Evolutionary conservation across 1,284 basidiomycete genomes (phyloP), one percentile per base, ranked within the genome.

Genomic region (Bjerkandera adusta): DNA sequence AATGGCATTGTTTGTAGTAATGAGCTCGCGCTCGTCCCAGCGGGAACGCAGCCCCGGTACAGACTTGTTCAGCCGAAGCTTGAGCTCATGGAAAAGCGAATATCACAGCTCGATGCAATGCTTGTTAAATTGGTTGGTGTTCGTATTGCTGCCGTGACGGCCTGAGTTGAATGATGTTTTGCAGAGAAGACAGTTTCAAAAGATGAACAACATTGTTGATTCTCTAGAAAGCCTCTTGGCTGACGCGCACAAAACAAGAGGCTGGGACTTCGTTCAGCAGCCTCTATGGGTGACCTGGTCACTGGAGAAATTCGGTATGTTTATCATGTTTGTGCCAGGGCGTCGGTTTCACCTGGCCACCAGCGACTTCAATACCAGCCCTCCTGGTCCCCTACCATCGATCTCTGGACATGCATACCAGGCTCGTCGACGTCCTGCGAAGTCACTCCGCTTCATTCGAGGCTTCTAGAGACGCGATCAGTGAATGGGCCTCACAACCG

Each of bases 281-380:
- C 79, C 84, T 0, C 67, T 91, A 35, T 90, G 88, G 88, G 68
- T 77, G 21, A 89, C 87, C 10, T 91, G 89, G 88, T 71, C 88
- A 1, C 63, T 91, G 21, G 83, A 86, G 55, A 83, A 77, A 62
- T 89, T 90, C 50, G 85, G 87, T 85, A 54, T 33, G 76, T 57
- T 27, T 22, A 13, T 40, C 34, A 32, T 20, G 20, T 33, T 22
- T 11, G 26, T 20, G 30, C 25, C 33, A 5, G 39, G 37, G 32
- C 22, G 29, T 43, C 18, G 44, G n/a, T 16, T 24, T 44, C 16
- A 48, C 16, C 26, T 12, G 38, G 32, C 12, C n/a, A n/a, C n/a
- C 52, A 90, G 87, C 80, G 11, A 73, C 73, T 13, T 72, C 71
- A 5, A 62, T 86, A 16, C 68, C 83, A 12, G 68, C 68, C 13